Percentiles rank a stretch among this genome's conserved stretches.
Evolutionary conservation across 2,329 filamentous ascomycete species (phyloP).

Genomic region (Aspergillus luchuensis): DNA sequence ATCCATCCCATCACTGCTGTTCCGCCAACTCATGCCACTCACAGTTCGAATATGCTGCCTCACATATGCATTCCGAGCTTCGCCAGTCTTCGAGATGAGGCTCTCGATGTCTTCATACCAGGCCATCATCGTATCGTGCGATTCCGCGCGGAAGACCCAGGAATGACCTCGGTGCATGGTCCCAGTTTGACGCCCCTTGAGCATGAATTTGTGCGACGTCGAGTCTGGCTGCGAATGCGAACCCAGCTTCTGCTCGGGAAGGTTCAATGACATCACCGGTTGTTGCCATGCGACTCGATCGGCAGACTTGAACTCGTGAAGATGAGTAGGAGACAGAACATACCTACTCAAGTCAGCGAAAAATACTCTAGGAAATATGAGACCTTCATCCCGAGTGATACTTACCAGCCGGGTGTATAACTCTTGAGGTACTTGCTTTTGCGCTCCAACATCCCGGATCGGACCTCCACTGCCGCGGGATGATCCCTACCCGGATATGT

Average conservation of each 20-base stretch:
- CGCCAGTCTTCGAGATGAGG: conserved; percentile 83
- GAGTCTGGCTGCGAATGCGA: conserved; percentile 82
- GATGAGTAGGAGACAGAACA: conserved; percentile 90
- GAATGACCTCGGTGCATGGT: conserved; percentile 80
- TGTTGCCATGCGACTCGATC: conserved; percentile 80
- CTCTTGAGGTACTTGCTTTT: conserved; percentile 99
- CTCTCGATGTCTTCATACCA: conserved; percentile 94
- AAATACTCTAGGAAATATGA: neutral
- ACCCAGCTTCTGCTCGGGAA: conserved; percentile 92
- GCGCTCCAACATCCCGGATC: conserved; percentile 87
- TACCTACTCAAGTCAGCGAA: conserved; percentile 62
- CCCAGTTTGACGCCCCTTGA: conserved; percentile 93
- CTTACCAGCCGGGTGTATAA: conserved; percentile 91
- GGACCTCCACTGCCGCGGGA: conserved; percentile 77
- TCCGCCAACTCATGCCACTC: conserved; percentile 63
- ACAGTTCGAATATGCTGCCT: conserved; percentile 76
- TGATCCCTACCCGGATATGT: conserved; percentile 90
- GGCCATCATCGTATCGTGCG: conserved; percentile 91
- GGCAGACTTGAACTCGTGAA: conserved; percentile 99
- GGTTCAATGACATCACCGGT: conserved; percentile 93
- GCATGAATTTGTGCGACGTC: conserved; percentile 94
- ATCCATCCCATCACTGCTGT: conserved; percentile 76
- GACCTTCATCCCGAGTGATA: conserved; percentile 15
- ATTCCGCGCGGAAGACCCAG: conserved; percentile 69
- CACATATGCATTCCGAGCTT: conserved; percentile 86